phyloP scores from a whole-genome alignment of 345 rosid genomes.

The Hirschfeldia incana region DNA sequence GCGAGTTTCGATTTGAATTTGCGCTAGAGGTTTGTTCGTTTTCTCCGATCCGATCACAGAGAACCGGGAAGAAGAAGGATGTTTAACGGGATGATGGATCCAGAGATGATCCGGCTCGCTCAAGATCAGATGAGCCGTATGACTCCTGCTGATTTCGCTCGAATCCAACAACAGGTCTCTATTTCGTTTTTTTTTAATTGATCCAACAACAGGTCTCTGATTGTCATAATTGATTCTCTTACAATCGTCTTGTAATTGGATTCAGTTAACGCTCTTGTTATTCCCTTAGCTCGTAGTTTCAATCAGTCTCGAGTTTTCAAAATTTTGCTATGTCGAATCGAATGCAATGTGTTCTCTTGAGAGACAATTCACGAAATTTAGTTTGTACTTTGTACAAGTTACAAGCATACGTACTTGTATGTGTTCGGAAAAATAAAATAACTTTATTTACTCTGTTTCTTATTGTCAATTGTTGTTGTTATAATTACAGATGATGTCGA shows the following conservation, averaged over 20 bases:
- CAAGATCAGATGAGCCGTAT: conserved; percentile 98
- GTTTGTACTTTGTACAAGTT: no score
- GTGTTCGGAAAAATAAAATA: no score
- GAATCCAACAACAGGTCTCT: conserved; percentile 73
- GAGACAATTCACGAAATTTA: no score
- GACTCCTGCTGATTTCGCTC: conserved; percentile 79
- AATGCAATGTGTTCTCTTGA: no score
- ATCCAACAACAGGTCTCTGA: conserved; percentile 68
- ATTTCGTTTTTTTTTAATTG: no score
- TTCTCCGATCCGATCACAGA: conserved; percentile 16
- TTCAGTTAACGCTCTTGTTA: background rate
- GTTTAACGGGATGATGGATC: conserved; percentile 94
- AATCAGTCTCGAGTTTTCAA: no score
- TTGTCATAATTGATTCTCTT: background rate
- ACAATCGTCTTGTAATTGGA: no score
- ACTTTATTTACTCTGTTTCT: conserved; percentile 16
- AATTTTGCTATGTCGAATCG: no score
- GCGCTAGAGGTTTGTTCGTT: background rate
- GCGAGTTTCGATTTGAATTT: background rate
- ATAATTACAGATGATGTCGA: conserved; percentile 74
- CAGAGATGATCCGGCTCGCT: conserved; percentile 78
- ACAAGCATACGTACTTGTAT: no score
- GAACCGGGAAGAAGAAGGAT: conserved; percentile 26
- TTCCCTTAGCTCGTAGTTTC: background rate
- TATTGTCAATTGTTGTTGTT: conserved; percentile 7